Evolutionary conservation across 345 rosid species (phyloP).

Genomic region (Dipteronia sinensis): DNA sequence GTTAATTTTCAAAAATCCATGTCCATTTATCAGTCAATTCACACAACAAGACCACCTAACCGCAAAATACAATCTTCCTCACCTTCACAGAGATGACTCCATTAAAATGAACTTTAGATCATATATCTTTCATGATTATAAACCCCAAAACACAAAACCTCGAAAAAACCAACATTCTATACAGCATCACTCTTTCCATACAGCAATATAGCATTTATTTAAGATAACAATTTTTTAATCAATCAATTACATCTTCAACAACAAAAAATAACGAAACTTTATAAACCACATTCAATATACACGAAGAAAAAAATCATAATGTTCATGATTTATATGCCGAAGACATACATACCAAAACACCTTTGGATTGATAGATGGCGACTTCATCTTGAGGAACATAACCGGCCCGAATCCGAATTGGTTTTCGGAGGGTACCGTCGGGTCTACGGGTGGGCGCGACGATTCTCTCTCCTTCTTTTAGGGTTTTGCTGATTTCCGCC

Average conservation of each 20-base stretch:
- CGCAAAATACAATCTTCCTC: neutral
- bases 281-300: too few species aligned
- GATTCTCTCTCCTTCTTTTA: constrained; percentile 95
- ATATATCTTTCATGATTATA: neutral
- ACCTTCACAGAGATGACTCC: neutral
- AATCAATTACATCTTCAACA: neutral
- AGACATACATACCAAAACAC: constrained; percentile 77
- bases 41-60: neutral
- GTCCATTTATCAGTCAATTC: neutral
- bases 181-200: neutral
- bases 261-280: neutral
- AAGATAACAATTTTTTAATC: too few species aligned
- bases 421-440: constrained; percentile 87
- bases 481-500: constrained; percentile 84
- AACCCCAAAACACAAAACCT: neutral
- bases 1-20: neutral
- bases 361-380: constrained; percentile 84
- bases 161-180: neutral
- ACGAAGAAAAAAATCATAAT: too few species aligned
- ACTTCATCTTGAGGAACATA: constrained; percentile 90
- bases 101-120: constrained; percentile 3
- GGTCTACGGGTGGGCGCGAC: constrained; percentile 86
- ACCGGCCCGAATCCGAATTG: constrained; percentile 88
- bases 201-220: too few species aligned
- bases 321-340: too few species aligned